Percentiles rank a stretch among this genome's conserved stretches.
phyloP scores from a whole-genome alignment of 2,329 filamentous ascomycete genomes.

The Ophiostoma ips region DNA sequence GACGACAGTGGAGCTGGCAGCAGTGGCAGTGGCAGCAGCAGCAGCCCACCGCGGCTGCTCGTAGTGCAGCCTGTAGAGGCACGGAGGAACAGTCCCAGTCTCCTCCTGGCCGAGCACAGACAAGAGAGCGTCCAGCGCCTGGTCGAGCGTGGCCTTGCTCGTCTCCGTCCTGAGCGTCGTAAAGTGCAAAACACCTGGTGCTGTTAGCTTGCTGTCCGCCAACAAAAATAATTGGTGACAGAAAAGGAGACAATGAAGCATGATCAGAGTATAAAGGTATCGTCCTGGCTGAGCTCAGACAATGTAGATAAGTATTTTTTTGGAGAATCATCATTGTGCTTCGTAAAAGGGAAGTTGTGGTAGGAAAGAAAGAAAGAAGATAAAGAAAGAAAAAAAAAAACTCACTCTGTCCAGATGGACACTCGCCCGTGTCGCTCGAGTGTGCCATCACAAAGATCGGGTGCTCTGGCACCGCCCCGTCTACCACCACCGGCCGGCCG shows the following conservation, averaged over 20 bases:
- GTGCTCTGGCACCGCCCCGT: constrained; percentile 21
- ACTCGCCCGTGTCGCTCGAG: constrained; percentile 86
- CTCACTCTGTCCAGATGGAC: constrained; percentile 81
- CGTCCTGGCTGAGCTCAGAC: constrained; percentile 82
- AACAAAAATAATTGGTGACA: background rate
- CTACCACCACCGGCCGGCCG: constrained; percentile 37
- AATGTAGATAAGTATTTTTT: constrained; percentile 99
- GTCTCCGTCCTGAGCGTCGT: constrained; percentile 24
- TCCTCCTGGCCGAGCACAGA: constrained; percentile 12
- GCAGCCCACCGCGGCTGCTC: constrained; percentile 29
- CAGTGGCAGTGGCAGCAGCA: background rate
- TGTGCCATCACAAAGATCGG: constrained; percentile 56
- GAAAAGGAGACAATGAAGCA: constrained; percentile 6
- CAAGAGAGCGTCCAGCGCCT: constrained; percentile 29
- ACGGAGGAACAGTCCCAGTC: constrained; percentile 16
- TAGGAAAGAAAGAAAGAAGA: constrained; percentile 3
- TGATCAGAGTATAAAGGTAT: constrained; percentile 35
- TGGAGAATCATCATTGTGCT: constrained; percentile 63
- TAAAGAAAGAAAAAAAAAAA: constrained; percentile 19
- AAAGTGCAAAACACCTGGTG: constrained; percentile 25
- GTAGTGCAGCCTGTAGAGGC: constrained; percentile 41
- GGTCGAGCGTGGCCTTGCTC: constrained; percentile 26
- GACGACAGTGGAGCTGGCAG: too few species aligned
- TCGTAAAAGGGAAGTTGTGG: constrained; percentile 6
- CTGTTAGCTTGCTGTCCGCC: background rate